Evolutionary conservation across 352 stramenopile genomes (phyloP).

Genomic region (Globisporangium alternatum): DNA sequence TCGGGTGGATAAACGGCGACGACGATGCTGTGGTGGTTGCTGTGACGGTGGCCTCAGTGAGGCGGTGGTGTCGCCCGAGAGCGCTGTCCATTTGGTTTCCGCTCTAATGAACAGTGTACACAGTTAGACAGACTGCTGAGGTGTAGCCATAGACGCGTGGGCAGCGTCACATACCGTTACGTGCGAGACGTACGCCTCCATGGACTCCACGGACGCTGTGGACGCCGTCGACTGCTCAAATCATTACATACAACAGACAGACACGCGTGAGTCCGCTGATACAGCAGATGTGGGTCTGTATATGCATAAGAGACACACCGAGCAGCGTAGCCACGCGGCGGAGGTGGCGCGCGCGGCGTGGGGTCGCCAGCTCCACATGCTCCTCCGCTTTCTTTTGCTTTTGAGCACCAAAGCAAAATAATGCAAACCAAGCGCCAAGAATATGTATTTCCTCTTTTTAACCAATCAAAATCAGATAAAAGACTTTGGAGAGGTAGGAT

Average conservation of each 20-base stretch:
- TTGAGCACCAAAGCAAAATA: background rate
- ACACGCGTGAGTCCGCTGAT: background rate
- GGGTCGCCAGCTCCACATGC: conserved; percentile 13
- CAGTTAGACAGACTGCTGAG: background rate
- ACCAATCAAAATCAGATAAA: no score
- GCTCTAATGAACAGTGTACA: background rate
- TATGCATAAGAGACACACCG: background rate
- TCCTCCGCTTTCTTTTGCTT: background rate
- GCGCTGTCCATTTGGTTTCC: conserved; percentile 4
- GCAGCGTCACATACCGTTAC: conserved; percentile 22
- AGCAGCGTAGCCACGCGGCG: conserved; percentile 1
- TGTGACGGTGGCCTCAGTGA: background rate
- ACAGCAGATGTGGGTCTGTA: background rate
- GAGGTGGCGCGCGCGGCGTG: conserved; percentile 6
- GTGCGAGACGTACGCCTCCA: conserved; percentile 57
- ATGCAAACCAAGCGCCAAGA: background rate
- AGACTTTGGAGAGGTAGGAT: no score
- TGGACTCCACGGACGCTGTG: conserved; percentile 32
- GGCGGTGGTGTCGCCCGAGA: conserved; percentile 10
- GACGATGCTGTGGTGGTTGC: background rate
- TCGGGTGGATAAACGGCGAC: conserved; percentile 47
- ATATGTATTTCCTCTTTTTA: no score
- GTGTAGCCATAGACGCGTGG: no score
- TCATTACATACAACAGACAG: background rate
- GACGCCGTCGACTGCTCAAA: conserved; percentile 9